These are phyloP conservation scores for Aegle marmelos DNA, from an alignment of 345 rosid species.

Conservation along the genomic window DNA sequence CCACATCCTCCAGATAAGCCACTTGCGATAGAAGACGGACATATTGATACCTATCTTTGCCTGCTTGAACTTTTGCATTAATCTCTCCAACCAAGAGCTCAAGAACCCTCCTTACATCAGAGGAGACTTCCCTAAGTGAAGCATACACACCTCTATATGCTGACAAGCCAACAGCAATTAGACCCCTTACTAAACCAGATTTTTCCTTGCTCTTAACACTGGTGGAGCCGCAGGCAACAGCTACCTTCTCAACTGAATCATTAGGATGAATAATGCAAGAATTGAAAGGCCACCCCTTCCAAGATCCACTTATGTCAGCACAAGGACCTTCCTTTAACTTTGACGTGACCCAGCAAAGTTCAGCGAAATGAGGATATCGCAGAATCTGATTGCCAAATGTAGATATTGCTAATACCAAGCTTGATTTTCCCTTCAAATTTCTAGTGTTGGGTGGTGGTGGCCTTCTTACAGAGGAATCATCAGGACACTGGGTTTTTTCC, in stretches of 20 bases:
- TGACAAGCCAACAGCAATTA: constrained; percentile 78
- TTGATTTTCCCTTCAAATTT: constrained; percentile 69
- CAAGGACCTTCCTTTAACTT: constrained; percentile 91
- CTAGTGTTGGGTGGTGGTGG: constrained; percentile 40
- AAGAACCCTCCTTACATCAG: constrained; percentile 81
- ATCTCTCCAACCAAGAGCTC: constrained; percentile 79
- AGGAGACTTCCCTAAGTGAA: constrained; percentile 73
- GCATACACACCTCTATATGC: constrained; percentile 76
- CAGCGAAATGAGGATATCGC: constrained; percentile 92
- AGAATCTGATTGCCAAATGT: constrained; percentile 88
- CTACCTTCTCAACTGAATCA: constrained; percentile 39
- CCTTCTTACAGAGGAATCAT: constrained; percentile 35
- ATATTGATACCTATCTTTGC: constrained; percentile 76
- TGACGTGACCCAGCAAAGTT: constrained; percentile 95
- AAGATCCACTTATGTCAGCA: constrained; percentile 71
- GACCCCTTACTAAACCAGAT: constrained; percentile 71
- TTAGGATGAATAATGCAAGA: constrained; percentile 76
- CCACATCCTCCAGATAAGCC: constrained; percentile 89
- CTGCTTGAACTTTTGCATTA: constrained; percentile 68
- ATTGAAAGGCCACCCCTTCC: constrained; percentile 98
- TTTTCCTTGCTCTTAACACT: constrained; percentile 60
- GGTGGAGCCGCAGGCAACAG: constrained; percentile 41
- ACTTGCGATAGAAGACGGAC: constrained; percentile 81
- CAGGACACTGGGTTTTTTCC: constrained; percentile 25
- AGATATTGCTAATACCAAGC: constrained; percentile 61